These are phyloP conservation scores for Avena sativa DNA, from an alignment of 176 grass and related monocot species.

Conservation along the genomic window DNA sequence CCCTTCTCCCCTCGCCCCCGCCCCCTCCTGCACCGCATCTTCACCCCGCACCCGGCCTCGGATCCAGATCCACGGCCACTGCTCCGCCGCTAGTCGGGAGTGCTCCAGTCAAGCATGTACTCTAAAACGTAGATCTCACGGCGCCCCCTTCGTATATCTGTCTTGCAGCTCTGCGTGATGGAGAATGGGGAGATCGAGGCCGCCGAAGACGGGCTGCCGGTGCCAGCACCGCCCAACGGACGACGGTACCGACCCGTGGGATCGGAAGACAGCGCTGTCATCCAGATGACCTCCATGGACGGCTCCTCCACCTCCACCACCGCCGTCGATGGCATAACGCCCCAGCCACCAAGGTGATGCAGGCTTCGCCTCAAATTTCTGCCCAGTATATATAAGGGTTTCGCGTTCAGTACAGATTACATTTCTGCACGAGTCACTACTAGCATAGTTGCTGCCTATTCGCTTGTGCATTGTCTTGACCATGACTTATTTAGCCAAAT, in stretches of 20 bases:
- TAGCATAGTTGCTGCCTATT: constrained; percentile 12
- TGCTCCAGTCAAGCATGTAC: constrained; percentile 3
- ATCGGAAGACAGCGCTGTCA: constrained; percentile 60
- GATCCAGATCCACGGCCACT: constrained; percentile 10
- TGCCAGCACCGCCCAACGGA: constrained; percentile 55
- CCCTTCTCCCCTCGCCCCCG: no score
- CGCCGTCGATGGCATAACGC: constrained; percentile 18
- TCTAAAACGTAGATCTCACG: constrained; percentile 43
- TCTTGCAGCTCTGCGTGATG: constrained; percentile 50
- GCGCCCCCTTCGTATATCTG: neutral
- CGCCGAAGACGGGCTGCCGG: constrained; percentile 61
- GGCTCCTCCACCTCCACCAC: constrained; percentile 47
- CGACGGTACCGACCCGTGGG: constrained; percentile 73
- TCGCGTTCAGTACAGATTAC: neutral
- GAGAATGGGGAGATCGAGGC: constrained; percentile 84
- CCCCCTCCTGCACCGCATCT: neutral
- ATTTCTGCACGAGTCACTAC: neutral
- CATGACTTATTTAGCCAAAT: neutral
- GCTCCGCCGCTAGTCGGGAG: neutral
- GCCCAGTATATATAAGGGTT: neutral
- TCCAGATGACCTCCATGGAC: constrained; percentile 81
- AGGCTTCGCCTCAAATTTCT: constrained; percentile 17
- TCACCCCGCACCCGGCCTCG: neutral
- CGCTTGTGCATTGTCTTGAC: constrained; percentile 24
- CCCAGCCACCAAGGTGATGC: constrained; percentile 58